These are phyloP conservation scores for Exophiala lecanii-corni DNA, from an alignment of 2,329 filamentous ascomycete genomes.

Conservation along the genomic window DNA sequence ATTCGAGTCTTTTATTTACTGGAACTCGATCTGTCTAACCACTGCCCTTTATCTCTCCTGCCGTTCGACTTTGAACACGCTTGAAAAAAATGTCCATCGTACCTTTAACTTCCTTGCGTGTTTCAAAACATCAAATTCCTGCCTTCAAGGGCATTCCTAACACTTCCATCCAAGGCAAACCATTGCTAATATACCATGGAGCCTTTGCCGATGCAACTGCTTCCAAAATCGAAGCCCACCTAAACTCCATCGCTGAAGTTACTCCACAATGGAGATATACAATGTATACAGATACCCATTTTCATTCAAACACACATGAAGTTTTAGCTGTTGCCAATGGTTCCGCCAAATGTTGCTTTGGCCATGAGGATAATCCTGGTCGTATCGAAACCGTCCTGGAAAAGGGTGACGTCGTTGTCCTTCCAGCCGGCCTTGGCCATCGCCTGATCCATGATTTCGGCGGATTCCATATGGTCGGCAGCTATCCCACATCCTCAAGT, in stretches of 20 bases:
- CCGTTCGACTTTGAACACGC: too few species aligned
- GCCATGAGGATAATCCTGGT: conserved; percentile 57
- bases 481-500: conserved; percentile 52
- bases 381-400: conserved; percentile 53
- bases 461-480: conserved; percentile 63
- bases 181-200: conserved; percentile 62
- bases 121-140: conserved; percentile 58
- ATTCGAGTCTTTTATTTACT: too few species aligned
- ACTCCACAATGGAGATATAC: conserved; percentile 63
- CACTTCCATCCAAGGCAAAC: conserved; percentile 58
- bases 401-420: conserved; percentile 59
- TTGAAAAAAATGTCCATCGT: conserved; percentile 35
- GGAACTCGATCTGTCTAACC: too few species aligned
- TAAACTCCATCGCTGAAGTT: conserved; percentile 52
- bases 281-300: conserved; percentile 64
- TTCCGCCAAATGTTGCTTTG: conserved; percentile 60
- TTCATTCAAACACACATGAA: conserved; percentile 64
- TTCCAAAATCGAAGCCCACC: conserved; percentile 52
- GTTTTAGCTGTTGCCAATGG: conserved; percentile 58
- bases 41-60: too few species aligned
- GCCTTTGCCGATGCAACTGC: conserved; percentile 49
- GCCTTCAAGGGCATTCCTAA: conserved; percentile 57
- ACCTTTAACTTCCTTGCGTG: conserved; percentile 47
- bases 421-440: conserved; percentile 64
- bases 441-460: conserved; percentile 50